These are phyloP conservation scores for Carex arenaria DNA, from an alignment of 202 grass and related monocot genomes.

Conservation along the genomic window DNA sequence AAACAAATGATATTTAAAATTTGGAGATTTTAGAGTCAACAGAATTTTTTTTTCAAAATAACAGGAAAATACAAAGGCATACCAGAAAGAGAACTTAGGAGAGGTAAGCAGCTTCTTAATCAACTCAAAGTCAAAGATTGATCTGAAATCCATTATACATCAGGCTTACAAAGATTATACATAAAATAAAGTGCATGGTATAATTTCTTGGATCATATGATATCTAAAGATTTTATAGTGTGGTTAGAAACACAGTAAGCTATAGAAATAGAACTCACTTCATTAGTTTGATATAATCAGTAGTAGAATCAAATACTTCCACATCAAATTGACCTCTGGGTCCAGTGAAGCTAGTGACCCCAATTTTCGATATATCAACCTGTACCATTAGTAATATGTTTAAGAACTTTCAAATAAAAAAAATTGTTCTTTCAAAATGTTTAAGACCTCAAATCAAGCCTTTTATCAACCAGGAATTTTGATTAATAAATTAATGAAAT, in stretches of 20 bases:
- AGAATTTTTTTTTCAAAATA: neutral
- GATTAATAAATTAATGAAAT: neutral
- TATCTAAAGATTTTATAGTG: neutral
- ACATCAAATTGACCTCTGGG: conserved; percentile 87
- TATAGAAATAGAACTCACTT: conserved; percentile 60
- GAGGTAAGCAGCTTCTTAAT: conserved; percentile 80
- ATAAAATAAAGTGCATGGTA: neutral
- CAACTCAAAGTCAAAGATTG: conserved; percentile 90
- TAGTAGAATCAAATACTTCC: conserved; percentile 88
- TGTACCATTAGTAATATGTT: conserved; percentile 20
- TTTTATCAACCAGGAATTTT: conserved; percentile 18
- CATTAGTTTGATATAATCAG: conserved; percentile 95
- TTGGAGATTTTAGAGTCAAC: neutral
- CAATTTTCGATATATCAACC: conserved; percentile 81
- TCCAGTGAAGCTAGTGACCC: conserved; percentile 73
- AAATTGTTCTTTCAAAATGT: no score
- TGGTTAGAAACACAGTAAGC: neutral
- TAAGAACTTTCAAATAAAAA: neutral
- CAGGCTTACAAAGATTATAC: conserved; percentile 22
- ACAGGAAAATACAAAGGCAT: conserved; percentile 17
- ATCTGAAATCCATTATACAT: conserved; percentile 35
- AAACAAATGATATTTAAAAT: conserved; percentile 29
- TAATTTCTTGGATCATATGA: neutral
- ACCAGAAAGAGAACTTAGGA: conserved; percentile 97
- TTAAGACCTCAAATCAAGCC: neutral